These are phyloP conservation scores for Pleurotus citrinopileatus DNA, from an alignment of 768 basidiomycete species.

Conservation along the genomic window DNA sequence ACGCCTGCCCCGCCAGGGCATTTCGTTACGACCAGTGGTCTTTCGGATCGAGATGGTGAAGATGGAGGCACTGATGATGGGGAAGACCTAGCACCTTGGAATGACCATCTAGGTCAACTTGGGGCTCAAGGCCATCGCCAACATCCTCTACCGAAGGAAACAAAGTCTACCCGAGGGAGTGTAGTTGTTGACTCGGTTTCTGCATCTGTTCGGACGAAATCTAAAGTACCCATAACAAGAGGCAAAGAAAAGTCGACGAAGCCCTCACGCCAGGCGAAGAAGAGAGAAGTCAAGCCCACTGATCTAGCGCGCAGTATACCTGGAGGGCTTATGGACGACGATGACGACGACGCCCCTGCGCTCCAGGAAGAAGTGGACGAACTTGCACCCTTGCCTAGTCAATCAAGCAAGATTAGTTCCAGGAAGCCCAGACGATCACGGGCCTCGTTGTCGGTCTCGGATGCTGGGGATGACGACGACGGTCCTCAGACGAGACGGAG, in stretches of 20 bases:
- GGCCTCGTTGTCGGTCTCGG: slow-evolving; percentile 29
- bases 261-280: slow-evolving; percentile 10
- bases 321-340: slow-evolving; percentile 23
- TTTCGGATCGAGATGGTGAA: slow-evolving; percentile 33
- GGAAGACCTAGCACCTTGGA: slow-evolving; percentile 31
- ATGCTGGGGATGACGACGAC: slow-evolving; percentile 30
- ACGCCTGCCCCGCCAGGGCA: slow-evolving; percentile 43
- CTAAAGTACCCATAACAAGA: slow-evolving; percentile 9
- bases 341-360: slow-evolving; percentile 22
- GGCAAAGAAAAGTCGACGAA: not conserved
- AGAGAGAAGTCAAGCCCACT: slow-evolving; percentile 10
- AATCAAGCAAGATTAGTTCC: slow-evolving; percentile 19
- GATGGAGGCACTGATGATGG: slow-evolving; percentile 21
- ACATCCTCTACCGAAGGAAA: slow-evolving; percentile 16
- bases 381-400: slow-evolving; percentile 35
- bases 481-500: slow-evolving; percentile 37
- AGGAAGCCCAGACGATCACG: slow-evolving; percentile 22
- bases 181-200: slow-evolving; percentile 10
- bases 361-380: slow-evolving; percentile 34
- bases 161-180: slow-evolving; percentile 16
- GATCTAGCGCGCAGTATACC: slow-evolving; percentile 19
- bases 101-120: slow-evolving; percentile 24
- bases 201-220: slow-evolving; percentile 7
- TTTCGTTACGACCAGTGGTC: slow-evolving; percentile 22
- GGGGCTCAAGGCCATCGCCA: slow-evolving; percentile 18